Conservation (phyloP, 306 rosid species). For the Trifolium dubium region DNA sequence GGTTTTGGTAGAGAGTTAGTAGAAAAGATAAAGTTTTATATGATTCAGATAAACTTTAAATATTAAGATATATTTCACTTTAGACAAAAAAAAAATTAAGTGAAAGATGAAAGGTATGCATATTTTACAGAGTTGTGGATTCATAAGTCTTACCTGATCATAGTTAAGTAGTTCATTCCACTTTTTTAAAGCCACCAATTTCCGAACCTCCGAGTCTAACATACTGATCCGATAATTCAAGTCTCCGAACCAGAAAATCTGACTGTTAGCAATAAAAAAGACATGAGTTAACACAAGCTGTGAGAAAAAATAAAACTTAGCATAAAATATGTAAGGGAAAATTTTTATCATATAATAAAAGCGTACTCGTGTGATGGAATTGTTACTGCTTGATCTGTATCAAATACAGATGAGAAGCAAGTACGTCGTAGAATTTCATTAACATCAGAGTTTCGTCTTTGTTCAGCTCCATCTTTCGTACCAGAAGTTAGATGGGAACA, state of each 20-base stretch:
- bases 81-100: neutral
- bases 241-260: conserved; percentile 96
- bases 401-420: conserved; percentile 72
- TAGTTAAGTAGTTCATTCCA: conserved; percentile 77
- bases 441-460: conserved; percentile 85
- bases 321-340: conserved; percentile 12
- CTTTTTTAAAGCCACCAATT: conserved; percentile 61
- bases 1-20: conserved; percentile 10
- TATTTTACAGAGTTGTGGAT: neutral
- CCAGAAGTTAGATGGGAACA: conserved; percentile 98
- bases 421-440: conserved; percentile 84
- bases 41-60: neutral
- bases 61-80: neutral
- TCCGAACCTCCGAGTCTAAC: conserved; percentile 66
- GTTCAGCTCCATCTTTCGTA: conserved; percentile 84
- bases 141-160: conserved; percentile 74
- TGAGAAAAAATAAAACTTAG: neutral
- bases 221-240: conserved; percentile 88
- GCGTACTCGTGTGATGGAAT: conserved; percentile 94
- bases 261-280: conserved; percentile 59
- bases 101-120: conserved; percentile 1
- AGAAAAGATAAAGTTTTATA: neutral
- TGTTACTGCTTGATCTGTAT: conserved; percentile 76
- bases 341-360: conserved; percentile 9
- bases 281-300: conserved; percentile 36